A percentile compares a stretch with the other conserved stretches of the same genome.
Evolutionary conservation across 176 grass and related monocot genomes (phyloP).

Genomic region (Triticum turgidum): DNA sequence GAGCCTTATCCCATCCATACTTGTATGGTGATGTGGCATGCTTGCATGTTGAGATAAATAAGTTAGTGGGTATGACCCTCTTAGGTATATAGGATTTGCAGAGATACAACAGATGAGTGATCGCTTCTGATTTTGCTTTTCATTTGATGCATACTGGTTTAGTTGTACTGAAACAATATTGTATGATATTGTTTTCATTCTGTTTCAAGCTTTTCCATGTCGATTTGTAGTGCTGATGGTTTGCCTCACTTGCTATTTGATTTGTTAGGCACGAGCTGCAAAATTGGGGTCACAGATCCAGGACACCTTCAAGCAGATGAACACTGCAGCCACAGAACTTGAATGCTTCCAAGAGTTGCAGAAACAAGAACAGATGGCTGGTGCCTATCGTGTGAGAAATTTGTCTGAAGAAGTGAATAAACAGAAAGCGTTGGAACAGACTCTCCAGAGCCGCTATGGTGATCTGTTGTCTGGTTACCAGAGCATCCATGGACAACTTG

Average conservation of each 20-base stretch:
- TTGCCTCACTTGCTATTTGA: conserved; percentile 25
- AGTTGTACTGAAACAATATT: conserved; percentile 9
- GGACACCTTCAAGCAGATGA: conserved; percentile 81
- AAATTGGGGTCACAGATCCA: conserved; percentile 80
- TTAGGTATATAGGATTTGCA: background rate
- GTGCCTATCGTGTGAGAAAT: conserved; percentile 56
- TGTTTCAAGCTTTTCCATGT: background rate
- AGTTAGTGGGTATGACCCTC: too few relatives aligned
- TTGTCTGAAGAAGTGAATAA: conserved; percentile 72
- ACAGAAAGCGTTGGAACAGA: conserved; percentile 70
- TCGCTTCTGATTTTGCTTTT: background rate
- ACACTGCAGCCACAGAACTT: conserved; percentile 74
- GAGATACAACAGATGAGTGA: background rate
- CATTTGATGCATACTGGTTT: background rate
- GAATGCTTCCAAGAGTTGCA: conserved; percentile 88
- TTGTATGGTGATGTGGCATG: too few relatives aligned
- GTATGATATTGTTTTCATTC: background rate
- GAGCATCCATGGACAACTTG: conserved; percentile 52
- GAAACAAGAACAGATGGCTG: conserved; percentile 84
- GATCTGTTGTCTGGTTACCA: conserved; percentile 54
- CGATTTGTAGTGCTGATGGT: conserved; percentile 15
- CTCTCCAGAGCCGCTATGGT: conserved; percentile 64
- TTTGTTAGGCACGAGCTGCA: conserved; percentile 48
- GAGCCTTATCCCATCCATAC: too few relatives aligned
- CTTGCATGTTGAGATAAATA: too few relatives aligned